phyloP scores from a whole-genome alignment of 192 early-diverging fungal genomes.

The Borealophlyctis nickersoniae region DNA sequence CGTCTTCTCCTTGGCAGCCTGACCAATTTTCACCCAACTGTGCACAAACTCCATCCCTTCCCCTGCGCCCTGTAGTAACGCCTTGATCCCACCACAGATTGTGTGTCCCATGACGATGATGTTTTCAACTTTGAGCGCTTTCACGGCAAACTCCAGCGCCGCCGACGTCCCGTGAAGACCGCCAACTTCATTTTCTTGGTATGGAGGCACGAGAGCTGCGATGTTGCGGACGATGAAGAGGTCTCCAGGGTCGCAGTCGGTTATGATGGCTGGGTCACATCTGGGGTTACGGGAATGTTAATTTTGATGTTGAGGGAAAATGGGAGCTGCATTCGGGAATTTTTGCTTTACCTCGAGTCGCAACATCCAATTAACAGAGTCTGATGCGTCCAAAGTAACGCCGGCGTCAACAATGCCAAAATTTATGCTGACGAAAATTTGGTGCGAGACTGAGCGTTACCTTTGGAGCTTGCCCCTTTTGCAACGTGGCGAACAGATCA shows the following conservation, averaged over 20 bases:
- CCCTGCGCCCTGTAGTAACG: constrained; percentile 30
- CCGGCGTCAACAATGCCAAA: too few species aligned
- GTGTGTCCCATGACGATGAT: constrained; percentile 49
- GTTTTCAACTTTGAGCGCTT: constrained; percentile 39
- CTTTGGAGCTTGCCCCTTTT: constrained; percentile 45
- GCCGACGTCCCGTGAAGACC: constrained; percentile 39
- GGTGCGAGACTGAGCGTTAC: too few species aligned
- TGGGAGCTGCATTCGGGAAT: constrained; percentile 3
- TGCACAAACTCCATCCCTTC: constrained; percentile 39
- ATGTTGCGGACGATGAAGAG: constrained; percentile 49
- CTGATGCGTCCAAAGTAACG: too few species aligned
- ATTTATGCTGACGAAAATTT: too few species aligned
- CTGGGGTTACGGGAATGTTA: too few species aligned
- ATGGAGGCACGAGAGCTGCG: constrained; percentile 45
- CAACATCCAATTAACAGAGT: constrained; percentile 46
- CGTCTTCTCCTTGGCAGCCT: constrained; percentile 35
- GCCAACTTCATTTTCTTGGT: constrained; percentile 23
- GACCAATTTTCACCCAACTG: constrained; percentile 44
- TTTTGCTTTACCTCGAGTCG: too few species aligned
- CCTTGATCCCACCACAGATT: constrained; percentile 42
- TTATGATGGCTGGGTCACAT: constrained; percentile 50
- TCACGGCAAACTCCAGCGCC: constrained; percentile 46
- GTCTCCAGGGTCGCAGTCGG: constrained; percentile 51
- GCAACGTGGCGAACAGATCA: constrained; percentile 29
- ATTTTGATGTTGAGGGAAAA: not conserved